These are phyloP conservation scores for Annulohypoxylon nitens DNA, from an alignment of 495 filamentous ascomycete species.

Conservation along the genomic window DNA sequence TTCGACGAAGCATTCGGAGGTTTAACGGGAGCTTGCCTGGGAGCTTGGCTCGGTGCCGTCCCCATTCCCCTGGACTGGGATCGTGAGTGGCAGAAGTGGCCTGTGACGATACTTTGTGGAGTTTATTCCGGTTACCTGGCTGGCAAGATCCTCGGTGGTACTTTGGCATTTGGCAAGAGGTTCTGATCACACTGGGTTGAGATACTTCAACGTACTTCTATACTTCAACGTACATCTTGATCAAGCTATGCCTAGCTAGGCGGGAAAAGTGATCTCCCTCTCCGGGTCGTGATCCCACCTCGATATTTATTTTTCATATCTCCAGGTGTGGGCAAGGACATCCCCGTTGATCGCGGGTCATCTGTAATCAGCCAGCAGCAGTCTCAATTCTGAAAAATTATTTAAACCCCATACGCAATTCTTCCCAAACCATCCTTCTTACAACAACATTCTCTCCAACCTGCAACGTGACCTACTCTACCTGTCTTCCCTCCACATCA, in stretches of 20 bases:
- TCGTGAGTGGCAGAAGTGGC: slow-evolving; percentile 97
- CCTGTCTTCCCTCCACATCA: background rate
- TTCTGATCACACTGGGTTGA: slow-evolving; percentile 37
- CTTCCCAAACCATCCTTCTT: background rate
- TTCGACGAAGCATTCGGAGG: slow-evolving; percentile 79
- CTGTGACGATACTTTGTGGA: slow-evolving; percentile 79
- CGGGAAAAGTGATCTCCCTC: background rate
- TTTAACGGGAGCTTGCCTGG: slow-evolving; percentile 70
- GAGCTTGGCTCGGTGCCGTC: slow-evolving; percentile 83
- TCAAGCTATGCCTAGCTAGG: background rate
- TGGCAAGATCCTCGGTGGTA: slow-evolving; percentile 57
- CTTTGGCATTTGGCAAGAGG: slow-evolving; percentile 56
- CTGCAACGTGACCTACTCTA: background rate
- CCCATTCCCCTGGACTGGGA: slow-evolving; percentile 97
- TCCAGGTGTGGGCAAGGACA: background rate
- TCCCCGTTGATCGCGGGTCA: background rate
- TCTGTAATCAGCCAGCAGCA: slow-evolving; percentile 1
- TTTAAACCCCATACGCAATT: background rate
- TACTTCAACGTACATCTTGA: background rate
- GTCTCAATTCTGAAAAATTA: background rate
- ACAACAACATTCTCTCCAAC: background rate
- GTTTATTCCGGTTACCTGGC: slow-evolving; percentile 57
- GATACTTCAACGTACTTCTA: background rate
- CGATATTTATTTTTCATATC: background rate
- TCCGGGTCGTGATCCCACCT: too few species aligned